Base-by-base conservation (phyloP, 164 flowering plant genomes). In the Chimonanthus salicifolius region DNA sequence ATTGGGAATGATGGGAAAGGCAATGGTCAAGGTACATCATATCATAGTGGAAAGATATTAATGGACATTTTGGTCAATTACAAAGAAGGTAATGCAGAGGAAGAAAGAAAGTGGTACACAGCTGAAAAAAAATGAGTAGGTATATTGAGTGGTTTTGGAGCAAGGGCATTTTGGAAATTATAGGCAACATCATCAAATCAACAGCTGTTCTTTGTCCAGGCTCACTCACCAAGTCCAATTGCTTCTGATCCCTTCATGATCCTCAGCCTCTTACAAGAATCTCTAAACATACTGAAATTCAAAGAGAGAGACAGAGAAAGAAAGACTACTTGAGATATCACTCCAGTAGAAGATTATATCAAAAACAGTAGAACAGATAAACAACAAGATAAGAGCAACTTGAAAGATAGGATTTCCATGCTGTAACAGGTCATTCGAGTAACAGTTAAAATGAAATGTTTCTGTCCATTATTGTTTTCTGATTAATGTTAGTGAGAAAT, bases 181-280 rank as follows among this genome's bases (percentile, higher is more conserved):
- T 47, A 6, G n/a, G 33, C 33, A 33, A 54, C 60, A 54, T 11
- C 60, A 54, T 54, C 60, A 13, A 54, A 54, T 54, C 60, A 54
- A 13, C 11, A 11, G 60, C 60, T 54, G 16, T 54, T 54, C 33
- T 49, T 54, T 68, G 70, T 68, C 20, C 60, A 54, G 5, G 47
- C 43, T 68, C 13, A 68, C 70, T n/a, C 86, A 89, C 94, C 93
- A 76, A 92, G 78, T 58, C 97, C 93, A 78, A 86, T 84, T 68
- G 97, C 94, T 21, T 91, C 92, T 15, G 92, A 85, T 64, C 94
- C 87, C 80, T 89, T 91, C 91, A 86, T 91, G 70, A 91, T 89
- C 82, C 92, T 80, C 77, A 91, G 73, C 78, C 90, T 86, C 80
- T 69, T 84, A 58, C 93, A 89, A 18, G 96, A 80, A 58, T 78